A percentile compares a stretch with the other conserved stretches of the same genome.
Conservation (phyloP, 495 filamentous ascomycete species). For the Melanomma pulvis-pyrius region DNA sequence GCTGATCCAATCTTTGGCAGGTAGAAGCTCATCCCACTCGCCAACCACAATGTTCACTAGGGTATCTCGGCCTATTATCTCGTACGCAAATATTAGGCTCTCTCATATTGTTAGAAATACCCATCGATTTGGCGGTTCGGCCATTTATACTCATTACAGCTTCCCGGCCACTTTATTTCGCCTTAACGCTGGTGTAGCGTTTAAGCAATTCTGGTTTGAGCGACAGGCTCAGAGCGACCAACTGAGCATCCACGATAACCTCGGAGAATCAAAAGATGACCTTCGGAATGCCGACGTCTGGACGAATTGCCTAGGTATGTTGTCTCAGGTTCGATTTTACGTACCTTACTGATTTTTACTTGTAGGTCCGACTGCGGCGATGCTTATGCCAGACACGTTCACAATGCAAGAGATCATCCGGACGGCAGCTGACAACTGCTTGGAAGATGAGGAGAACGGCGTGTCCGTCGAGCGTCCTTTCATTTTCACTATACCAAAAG, state of each 20-base stretch:
- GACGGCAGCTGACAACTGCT: conserved; percentile 1
- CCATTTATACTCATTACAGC: conserved; percentile 6
- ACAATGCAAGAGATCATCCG: conserved; percentile 8
- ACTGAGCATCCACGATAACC: neutral
- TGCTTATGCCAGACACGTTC: conserved; percentile 4
- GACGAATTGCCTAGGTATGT: conserved; percentile 12
- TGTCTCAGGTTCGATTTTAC: neutral
- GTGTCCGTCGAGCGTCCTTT: conserved; percentile 2
- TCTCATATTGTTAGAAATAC: neutral
- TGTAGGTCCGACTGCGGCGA: neutral
- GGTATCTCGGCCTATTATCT: neutral
- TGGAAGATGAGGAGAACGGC: conserved; percentile 2
- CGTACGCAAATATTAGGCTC: conserved; percentile 3
- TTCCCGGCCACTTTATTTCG: conserved; percentile 14
- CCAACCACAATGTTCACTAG: conserved; percentile 11
- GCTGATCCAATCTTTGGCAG: too few species aligned
- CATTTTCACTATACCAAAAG: conserved; percentile 8
- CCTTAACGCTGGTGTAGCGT: conserved; percentile 13
- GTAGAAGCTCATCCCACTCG: neutral
- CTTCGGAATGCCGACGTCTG: neutral
- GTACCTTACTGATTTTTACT: conserved; percentile 3
- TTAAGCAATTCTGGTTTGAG: conserved; percentile 11
- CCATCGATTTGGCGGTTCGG: neutral
- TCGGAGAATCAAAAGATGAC: conserved; percentile 1
- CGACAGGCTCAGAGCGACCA: neutral